These are phyloP conservation scores for Cudoniella acicularis DNA, from an alignment of 495 filamentous ascomycete species.

Conservation along the genomic window DNA sequence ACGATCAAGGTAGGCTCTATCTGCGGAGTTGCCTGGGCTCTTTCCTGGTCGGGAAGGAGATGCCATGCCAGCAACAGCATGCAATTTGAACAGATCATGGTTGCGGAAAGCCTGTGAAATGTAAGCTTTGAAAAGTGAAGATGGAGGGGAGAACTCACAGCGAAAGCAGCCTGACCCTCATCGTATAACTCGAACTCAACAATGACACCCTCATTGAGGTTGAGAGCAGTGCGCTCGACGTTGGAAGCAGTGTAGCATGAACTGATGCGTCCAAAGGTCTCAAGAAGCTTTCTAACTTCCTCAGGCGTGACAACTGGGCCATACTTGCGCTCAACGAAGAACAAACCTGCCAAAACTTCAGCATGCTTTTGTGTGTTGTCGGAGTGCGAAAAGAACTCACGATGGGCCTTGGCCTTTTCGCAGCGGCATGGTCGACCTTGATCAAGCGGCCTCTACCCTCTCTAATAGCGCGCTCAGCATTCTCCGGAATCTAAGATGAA, in stretches of 20 bases:
- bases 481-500: constrained; percentile 25
- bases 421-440: constrained; percentile 53
- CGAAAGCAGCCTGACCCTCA: constrained; percentile 33
- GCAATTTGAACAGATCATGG: constrained; percentile 21
- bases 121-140: constrained; percentile 6
- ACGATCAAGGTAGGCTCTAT: constrained; percentile 31
- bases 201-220: constrained; percentile 40
- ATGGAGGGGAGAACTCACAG: constrained; percentile 29
- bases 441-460: constrained; percentile 45
- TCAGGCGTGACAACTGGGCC: constrained; percentile 35
- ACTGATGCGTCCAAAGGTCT: constrained; percentile 32
- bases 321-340: constrained; percentile 42
- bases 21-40: neutral
- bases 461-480: constrained; percentile 46
- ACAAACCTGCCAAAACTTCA: constrained; percentile 38
- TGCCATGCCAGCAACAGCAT: constrained; percentile 9
- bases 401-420: constrained; percentile 56
- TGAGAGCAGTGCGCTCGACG: constrained; percentile 22
- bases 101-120: constrained; percentile 14
- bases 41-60: constrained; percentile 23
- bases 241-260: constrained; percentile 20
- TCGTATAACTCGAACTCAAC: constrained; percentile 48
- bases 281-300: constrained; percentile 41
- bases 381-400: constrained; percentile 35
- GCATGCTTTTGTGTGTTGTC: neutral